These are phyloP conservation scores for Neurospora terricola DNA, from an alignment of 495 filamentous ascomycete species.

Conservation along the genomic window DNA sequence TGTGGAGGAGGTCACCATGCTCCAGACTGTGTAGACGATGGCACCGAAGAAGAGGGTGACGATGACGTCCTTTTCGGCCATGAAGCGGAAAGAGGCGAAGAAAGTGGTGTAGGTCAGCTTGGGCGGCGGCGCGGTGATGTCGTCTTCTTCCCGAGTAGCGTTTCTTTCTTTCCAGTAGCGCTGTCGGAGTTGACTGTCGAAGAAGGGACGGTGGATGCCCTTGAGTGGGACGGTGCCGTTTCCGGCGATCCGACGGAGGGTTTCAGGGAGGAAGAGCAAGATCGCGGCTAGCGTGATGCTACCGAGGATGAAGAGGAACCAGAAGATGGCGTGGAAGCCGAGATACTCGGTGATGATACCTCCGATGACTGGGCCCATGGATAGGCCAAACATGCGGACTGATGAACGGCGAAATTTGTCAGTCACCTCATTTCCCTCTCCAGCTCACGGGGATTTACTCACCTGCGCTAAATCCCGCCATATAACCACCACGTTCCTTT, in stretches of 20 bases:
- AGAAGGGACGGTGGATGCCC: constrained; percentile 20
- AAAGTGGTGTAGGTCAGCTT: constrained; percentile 36
- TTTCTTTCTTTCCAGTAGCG: constrained; percentile 5
- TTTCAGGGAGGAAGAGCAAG: constrained; percentile 46
- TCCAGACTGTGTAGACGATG: constrained; percentile 20
- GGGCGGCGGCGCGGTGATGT: constrained; percentile 22
- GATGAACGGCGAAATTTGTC: constrained; percentile 5
- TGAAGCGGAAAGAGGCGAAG: constrained; percentile 46
- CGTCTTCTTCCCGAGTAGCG: not conserved
- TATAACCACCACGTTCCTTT: constrained; percentile 41
- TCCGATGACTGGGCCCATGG: constrained; percentile 51
- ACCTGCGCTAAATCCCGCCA: constrained; percentile 39
- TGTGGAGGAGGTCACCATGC: constrained; percentile 22
- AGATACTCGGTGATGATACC: constrained; percentile 51
- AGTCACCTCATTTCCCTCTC: not conserved
- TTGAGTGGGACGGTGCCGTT: constrained; percentile 38
- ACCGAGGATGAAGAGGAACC: constrained; percentile 49
- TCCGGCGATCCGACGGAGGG: constrained; percentile 56
- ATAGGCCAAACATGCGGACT: constrained; percentile 36
- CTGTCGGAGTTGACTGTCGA: constrained; percentile 35
- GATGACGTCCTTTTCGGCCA: constrained; percentile 50
- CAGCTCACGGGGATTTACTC: not conserved
- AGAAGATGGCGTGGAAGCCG: constrained; percentile 60
- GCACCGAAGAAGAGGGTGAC: constrained; percentile 46
- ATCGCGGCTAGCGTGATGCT: constrained; percentile 33